Evolutionary conservation across 225 moss, liverwort and hornwort species (phyloP), one percentile per base, ranked within the genome.

Genomic region (Asterella californica): DNA sequence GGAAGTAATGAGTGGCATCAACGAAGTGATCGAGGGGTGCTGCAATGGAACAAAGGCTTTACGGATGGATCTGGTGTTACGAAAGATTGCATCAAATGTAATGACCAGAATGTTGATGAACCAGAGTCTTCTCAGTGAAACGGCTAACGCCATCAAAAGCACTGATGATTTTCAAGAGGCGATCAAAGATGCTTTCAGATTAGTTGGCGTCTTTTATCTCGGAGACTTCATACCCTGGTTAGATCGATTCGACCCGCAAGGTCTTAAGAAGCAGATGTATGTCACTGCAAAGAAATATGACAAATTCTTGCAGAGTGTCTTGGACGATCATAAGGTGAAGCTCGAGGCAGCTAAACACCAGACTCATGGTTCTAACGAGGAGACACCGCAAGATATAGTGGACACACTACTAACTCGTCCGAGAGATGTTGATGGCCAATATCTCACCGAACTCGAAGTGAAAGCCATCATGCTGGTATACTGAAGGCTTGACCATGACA

Each of bases 281-380:
- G 68, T 2, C 2, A 27, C 30, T 22, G 6, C 68, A 15, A 22
- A 21, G 22, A 69, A 34, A 21, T 15, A 17, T 17, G 72, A 72
- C 72, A 11, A n/a, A n/a, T 15, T 72, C 15, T 65, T 86, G 29
- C 77, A 86, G 34, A 67, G 47, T 4, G 32, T 84, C 5, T 4
- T 90, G 30, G 84, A 86, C 74, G 84, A 84, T 34, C 90, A 82
- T 62, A 76, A 61, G 22, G 52, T 25, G 24, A 30, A 37, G 36
- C 49, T 72, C 2, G 36, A 34, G 4, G 38, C 34, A 33, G 68
- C 68, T 34, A 69, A 17, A 34, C 21, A 27, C 15, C 36, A 21
- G 2, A 9, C 10, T 34, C 27, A 69, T 2, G 68, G 15, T 24
- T 25, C 47, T 24, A 29, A 9, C 9, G 47, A 72, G 7, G 47